Percentiles rank a stretch among this genome's conserved stretches.
Conservation (phyloP, 106 monocot species). For the Dioscorea zingiberensis region DNA sequence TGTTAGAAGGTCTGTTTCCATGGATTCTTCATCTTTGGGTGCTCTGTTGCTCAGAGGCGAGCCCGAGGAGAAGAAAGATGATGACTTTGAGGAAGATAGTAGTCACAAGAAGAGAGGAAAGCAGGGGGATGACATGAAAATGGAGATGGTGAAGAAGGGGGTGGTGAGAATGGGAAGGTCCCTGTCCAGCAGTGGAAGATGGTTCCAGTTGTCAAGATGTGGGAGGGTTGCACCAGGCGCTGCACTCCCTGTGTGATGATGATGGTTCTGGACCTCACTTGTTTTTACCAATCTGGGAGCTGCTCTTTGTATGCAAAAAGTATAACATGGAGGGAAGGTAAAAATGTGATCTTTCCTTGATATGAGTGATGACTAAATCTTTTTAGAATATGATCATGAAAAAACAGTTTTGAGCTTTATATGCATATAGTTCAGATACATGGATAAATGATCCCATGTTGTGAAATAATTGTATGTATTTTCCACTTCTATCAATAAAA, state of each 20-base stretch:
- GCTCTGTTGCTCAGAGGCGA: slow-evolving; percentile 9
- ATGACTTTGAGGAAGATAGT: not conserved
- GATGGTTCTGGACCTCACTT: not conserved
- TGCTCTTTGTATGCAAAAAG: not conserved
- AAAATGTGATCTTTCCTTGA: slow-evolving; percentile 6
- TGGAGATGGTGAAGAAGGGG: not conserved
- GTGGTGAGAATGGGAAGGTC: slow-evolving; percentile 19
- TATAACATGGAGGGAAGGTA: slow-evolving; percentile 6
- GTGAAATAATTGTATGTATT: not conserved
- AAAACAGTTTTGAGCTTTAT: not conserved
- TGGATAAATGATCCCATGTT: not conserved
- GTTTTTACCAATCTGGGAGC: not conserved
- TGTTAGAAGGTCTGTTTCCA: slow-evolving; percentile 39
- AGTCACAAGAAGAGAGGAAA: slow-evolving; percentile 3
- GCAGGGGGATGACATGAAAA: slow-evolving; percentile 9
- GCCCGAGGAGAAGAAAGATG: slow-evolving; percentile 1
- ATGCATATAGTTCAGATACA: not conserved
- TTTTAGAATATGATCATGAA: not conserved
- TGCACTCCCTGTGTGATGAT: slow-evolving; percentile 31
- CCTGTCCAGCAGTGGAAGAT: slow-evolving; percentile 25
- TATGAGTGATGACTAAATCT: not conserved
- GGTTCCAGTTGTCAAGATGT: slow-evolving; percentile 28
- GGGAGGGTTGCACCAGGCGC: slow-evolving; percentile 11
- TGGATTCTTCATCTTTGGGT: slow-evolving; percentile 29
- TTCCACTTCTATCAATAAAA: not conserved